These are phyloP conservation scores for Paecilomyces sp. DNA, from an alignment of 2,329 filamentous ascomycete species.

Conservation along the genomic window DNA sequence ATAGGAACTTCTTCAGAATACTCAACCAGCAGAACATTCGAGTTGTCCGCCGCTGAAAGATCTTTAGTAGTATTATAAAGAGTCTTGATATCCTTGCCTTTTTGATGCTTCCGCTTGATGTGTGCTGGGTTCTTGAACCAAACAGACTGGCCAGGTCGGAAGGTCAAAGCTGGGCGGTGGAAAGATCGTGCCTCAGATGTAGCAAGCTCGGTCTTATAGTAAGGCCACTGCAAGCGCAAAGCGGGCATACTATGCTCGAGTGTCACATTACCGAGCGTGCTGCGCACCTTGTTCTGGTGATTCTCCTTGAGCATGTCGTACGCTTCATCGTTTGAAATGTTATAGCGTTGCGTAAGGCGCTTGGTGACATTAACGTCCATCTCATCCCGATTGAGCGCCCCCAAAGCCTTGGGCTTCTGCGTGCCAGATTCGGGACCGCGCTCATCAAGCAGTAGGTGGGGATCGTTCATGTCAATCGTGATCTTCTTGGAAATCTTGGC, in stretches of 20 bases:
- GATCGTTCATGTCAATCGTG: slow-evolving; percentile 79
- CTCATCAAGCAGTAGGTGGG: slow-evolving; percentile 75
- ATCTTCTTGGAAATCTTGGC: slow-evolving; percentile 69
- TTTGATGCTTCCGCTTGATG: slow-evolving; percentile 75
- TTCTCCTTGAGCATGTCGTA: slow-evolving; percentile 96
- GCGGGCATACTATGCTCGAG: slow-evolving; percentile 93
- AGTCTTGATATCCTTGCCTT: slow-evolving; percentile 68
- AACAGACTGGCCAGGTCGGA: slow-evolving; percentile 62
- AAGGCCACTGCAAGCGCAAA: slow-evolving; percentile 85
- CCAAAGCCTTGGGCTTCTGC: slow-evolving; percentile 41
- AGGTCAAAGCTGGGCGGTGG: slow-evolving; percentile 71
- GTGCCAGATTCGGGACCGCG: slow-evolving; percentile 56
- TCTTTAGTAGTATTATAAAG: slow-evolving; percentile 76
- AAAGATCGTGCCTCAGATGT: slow-evolving; percentile 69
- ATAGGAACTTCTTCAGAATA: slow-evolving; percentile 92
- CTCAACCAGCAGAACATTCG: slow-evolving; percentile 79
- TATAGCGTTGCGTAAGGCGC: slow-evolving; percentile 75
- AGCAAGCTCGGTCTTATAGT: slow-evolving; percentile 81
- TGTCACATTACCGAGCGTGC: slow-evolving; percentile 82
- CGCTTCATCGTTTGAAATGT: slow-evolving; percentile 91
- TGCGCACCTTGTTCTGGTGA: slow-evolving; percentile 90
- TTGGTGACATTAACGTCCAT: slow-evolving; percentile 64
- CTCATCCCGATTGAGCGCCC: slow-evolving; percentile 43
- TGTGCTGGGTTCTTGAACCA: slow-evolving; percentile 65
- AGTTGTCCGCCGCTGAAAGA: slow-evolving; percentile 81